phyloP scores from a whole-genome alignment of 164 flowering plant genomes.

The Nelumbo lutea region DNA sequence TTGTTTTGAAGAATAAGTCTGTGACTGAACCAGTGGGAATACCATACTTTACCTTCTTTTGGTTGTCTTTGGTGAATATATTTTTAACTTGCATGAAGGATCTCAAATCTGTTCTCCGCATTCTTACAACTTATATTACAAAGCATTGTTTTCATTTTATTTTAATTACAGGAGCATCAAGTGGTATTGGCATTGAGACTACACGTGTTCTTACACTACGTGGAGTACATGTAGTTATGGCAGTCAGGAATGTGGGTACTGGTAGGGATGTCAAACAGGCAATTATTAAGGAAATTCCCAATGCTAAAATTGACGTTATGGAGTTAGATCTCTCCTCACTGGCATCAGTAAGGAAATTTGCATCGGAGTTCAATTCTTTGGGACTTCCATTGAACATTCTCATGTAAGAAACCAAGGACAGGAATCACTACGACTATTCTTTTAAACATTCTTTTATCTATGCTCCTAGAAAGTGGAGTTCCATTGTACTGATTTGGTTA shows the following conservation, averaged over 20 bases:
- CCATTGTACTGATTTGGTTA: background rate
- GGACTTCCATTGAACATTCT: slow-evolving; percentile 60
- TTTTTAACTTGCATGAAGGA: too few relatives aligned
- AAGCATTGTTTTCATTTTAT: too few relatives aligned
- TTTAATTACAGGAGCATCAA: slow-evolving; percentile 61
- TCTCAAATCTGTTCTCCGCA: too few relatives aligned
- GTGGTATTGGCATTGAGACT: slow-evolving; percentile 76
- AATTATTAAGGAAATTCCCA: slow-evolving; percentile 50
- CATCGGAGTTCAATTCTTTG: slow-evolving; percentile 42
- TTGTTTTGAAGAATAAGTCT: too few relatives aligned
- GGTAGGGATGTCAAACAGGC: slow-evolving; percentile 48
- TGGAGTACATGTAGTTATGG: slow-evolving; percentile 72
- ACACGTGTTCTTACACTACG: slow-evolving; percentile 63
- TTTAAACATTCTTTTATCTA: background rate
- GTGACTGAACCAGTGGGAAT: too few relatives aligned
- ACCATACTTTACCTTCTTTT: too few relatives aligned
- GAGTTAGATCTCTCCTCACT: slow-evolving; percentile 69
- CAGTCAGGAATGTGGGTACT: slow-evolving; percentile 56
- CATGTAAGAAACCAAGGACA: slow-evolving; percentile 41
- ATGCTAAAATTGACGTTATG: slow-evolving; percentile 67
- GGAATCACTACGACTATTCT: background rate
- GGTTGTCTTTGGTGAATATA: too few relatives aligned
- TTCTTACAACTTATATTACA: too few relatives aligned
- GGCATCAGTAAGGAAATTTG: slow-evolving; percentile 64
- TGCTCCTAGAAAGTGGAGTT: background rate